phyloP scores from a whole-genome alignment of 371 early-diverging fungal genomes.

The Chytridiales sp. region DNA sequence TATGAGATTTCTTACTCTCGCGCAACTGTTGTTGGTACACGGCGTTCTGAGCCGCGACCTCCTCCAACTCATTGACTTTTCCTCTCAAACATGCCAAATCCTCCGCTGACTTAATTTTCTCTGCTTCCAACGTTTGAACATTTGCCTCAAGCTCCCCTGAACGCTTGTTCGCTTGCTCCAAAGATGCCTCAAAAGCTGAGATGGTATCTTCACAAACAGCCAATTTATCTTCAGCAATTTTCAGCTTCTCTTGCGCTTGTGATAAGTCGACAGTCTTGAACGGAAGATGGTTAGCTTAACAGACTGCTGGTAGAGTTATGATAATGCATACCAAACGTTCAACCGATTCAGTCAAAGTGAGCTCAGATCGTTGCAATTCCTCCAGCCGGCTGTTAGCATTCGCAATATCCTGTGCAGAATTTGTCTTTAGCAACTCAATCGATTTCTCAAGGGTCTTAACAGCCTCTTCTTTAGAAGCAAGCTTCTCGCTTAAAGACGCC shows the following conservation, averaged over 20 bases:
- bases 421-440: too few species aligned
- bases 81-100: neutral
- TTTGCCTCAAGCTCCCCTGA: neutral
- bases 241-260: neutral
- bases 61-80: neutral
- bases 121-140: neutral
- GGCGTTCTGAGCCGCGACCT: neutral
- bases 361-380: too few species aligned
- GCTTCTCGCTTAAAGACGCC: too few species aligned
- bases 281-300: too few species aligned
- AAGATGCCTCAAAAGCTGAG: neutral
- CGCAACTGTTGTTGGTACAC: neutral
- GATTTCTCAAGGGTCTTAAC: too few species aligned
- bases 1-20: neutral
- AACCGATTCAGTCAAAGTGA: too few species aligned
- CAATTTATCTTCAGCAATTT: conserved; percentile 3
- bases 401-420: too few species aligned
- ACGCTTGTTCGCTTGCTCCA: neutral
- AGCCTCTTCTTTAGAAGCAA: too few species aligned
- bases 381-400: too few species aligned
- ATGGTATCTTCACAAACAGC: neutral
- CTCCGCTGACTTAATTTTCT: neutral
- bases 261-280: too few species aligned
- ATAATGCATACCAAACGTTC: too few species aligned
- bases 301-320: too few species aligned